Evolutionary conservation across 805 yeast genomes (phyloP).

Genomic region (Teunomyces cretensis): DNA sequence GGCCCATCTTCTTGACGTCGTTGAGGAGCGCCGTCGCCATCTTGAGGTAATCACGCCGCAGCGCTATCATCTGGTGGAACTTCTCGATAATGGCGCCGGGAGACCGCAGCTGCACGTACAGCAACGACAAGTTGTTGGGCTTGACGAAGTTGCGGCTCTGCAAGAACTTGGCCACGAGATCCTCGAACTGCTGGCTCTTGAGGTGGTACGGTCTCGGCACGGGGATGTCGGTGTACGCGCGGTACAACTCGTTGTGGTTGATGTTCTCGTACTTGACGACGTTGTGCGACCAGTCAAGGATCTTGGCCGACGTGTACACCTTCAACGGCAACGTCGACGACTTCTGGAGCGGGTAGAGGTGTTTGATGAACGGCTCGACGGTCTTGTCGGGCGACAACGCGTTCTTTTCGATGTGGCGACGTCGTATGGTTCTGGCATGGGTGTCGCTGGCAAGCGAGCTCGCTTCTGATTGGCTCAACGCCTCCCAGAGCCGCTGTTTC

Average conservation of each 20-base stretch:
- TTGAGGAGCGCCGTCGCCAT: constrained; percentile 23
- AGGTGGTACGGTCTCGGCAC: constrained; percentile 25
- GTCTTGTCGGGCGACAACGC: not conserved
- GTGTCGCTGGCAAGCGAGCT: not conserved
- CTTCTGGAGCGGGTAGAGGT: constrained; percentile 18
- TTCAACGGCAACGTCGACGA: not conserved
- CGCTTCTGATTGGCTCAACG: not conserved
- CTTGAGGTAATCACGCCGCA: constrained; percentile 18
- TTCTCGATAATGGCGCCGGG: constrained; percentile 8
- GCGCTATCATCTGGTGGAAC: constrained; percentile 18
- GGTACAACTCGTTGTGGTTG: constrained; percentile 25
- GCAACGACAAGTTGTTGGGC: constrained; percentile 21
- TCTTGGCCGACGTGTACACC: not conserved
- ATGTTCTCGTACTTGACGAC: constrained; percentile 16
- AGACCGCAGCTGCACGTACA: constrained; percentile 4
- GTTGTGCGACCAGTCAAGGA: constrained; percentile 5
- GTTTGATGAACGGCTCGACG: constrained; percentile 10
- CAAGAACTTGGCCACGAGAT: constrained; percentile 24
- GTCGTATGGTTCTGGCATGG: not conserved
- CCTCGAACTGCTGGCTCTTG: constrained; percentile 25
- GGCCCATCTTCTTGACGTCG: constrained; percentile 26
- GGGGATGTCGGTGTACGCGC: constrained; percentile 26
- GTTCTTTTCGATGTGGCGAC: not conserved
- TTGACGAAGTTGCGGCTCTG: constrained; percentile 22
- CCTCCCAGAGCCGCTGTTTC: not conserved